phyloP scores from a whole-genome alignment of 2,329 filamentous ascomycete species.

The Cryphonectria parasitica region DNA sequence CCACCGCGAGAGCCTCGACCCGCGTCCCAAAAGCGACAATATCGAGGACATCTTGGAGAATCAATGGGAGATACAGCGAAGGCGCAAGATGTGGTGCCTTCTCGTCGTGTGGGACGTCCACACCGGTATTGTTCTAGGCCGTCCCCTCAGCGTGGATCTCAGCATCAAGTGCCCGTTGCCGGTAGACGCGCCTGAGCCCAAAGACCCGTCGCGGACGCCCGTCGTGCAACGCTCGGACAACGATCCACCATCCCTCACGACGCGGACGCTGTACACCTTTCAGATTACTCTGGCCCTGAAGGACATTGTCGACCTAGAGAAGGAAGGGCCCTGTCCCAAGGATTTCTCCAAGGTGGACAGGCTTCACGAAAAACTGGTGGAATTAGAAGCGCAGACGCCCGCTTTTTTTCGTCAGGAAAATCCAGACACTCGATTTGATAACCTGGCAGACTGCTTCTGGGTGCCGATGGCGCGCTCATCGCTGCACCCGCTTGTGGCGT shows the following conservation, averaged over 20 bases:
- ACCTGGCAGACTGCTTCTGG: constrained; percentile 57
- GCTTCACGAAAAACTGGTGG: constrained; percentile 55
- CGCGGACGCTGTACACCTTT: constrained; percentile 55
- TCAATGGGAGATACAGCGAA: constrained; percentile 61
- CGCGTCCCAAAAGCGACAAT: constrained; percentile 49
- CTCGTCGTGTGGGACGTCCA: constrained; percentile 60
- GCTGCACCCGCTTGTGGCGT: constrained; percentile 53
- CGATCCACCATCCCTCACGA: constrained; percentile 62
- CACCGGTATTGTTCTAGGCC: constrained; percentile 56
- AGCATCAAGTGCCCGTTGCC: constrained; percentile 53
- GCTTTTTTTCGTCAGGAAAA: constrained; percentile 57
- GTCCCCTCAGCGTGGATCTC: constrained; percentile 60
- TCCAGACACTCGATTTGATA: constrained; percentile 61
- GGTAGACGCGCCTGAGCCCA: constrained; percentile 56
- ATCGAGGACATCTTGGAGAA: constrained; percentile 57
- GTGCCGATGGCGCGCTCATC: constrained; percentile 50
- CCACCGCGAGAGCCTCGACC: constrained; percentile 57
- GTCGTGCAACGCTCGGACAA: constrained; percentile 51
- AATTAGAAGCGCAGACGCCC: constrained; percentile 54
- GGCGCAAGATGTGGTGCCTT: constrained; percentile 60
- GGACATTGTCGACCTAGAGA: constrained; percentile 59
- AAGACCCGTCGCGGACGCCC: constrained; percentile 51
- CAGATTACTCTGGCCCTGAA: constrained; percentile 53
- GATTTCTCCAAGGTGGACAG: constrained; percentile 58
- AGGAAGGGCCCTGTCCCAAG: constrained; percentile 57